Base-by-base conservation (phyloP, 2,329 filamentous ascomycete genomes). In the Aspergillus pseudoglaucus region DNA sequence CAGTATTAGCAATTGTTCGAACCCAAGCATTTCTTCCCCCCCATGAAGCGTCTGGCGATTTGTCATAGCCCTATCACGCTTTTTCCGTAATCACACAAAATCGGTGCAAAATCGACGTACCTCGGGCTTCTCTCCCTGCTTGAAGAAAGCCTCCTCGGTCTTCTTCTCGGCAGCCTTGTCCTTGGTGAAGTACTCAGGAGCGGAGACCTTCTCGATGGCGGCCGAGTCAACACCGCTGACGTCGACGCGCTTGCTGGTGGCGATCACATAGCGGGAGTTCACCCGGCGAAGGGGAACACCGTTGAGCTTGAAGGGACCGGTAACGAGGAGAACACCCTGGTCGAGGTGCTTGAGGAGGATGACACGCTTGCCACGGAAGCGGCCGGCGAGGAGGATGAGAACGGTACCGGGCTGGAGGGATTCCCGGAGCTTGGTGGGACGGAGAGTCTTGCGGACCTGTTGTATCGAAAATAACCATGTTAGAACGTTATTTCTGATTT, bases 251-350 rank as follows among this genome's bases (percentile, higher is more conserved):
- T 67, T 70, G 64, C 69, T 73, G 61, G 73, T 75, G 57, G 73
- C 72, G 60, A 75, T 75, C 51, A 75, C 73, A 57, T 75, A 75
- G 67, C 73, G 67, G 54, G 72, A 59, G 63, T 75, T 75, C 52
- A 75, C 73, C 75, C 88, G 84, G 78, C 93, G 87, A 70, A 98
- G 86, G 65, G 93, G 93, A 61, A 98, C 93, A 76, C 93, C 93
- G 81, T 98, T 98, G 80, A 98, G 87, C 87, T 97, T 98, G 88
- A 97, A 98, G 73, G 93, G 93, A 68, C 93, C 93, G 72, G 93
- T 98, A 69, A 98, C 90, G 74, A 98, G 89, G 75, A 98, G 90
- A 62, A 96, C 89, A 79, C 93, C 93, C 81, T 96, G 89, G 72
- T 88, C 82, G 71, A 98, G 90, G 77, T 86, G 83, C 85, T 97